phyloP scores from a whole-genome alignment of 306 rosid genomes.

The Prinsepia uniflora region DNA sequence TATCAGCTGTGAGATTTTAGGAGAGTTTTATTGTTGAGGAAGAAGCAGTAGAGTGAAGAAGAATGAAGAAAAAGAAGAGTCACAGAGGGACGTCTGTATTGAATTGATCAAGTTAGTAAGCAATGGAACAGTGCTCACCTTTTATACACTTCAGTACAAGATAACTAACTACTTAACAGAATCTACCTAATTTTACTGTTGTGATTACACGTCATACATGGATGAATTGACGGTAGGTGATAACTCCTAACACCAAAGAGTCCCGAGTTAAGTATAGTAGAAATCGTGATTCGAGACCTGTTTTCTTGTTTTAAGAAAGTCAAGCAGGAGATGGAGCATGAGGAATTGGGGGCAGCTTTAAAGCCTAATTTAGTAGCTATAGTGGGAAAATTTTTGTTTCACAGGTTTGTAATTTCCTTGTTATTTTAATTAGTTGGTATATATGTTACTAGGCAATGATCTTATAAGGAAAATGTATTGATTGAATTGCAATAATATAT shows the following conservation, averaged over 20 bases:
- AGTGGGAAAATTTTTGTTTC: constrained; percentile 44
- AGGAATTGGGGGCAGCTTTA: background rate
- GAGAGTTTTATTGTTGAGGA: too few species aligned
- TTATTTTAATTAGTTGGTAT: background rate
- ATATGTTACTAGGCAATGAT: background rate
- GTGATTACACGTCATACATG: too few species aligned
- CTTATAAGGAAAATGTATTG: background rate
- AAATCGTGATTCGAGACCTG: constrained; percentile 28
- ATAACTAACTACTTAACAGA: too few species aligned
- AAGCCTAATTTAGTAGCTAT: constrained; percentile 30
- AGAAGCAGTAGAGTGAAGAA: too few species aligned
- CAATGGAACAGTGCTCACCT: too few species aligned
- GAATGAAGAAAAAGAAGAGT: too few species aligned
- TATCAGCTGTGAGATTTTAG: too few species aligned
- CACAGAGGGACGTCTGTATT: too few species aligned
- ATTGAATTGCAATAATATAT: background rate
- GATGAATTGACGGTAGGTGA: too few species aligned
- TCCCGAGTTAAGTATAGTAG: constrained; percentile 27
- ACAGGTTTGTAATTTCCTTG: constrained; percentile 25
- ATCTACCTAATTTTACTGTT: too few species aligned
- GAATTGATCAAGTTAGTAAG: too few species aligned
- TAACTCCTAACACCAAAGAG: background rate
- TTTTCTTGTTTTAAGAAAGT: constrained; percentile 23
- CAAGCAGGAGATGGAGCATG: constrained; percentile 22
- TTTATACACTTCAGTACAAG: background rate